phyloP scores from a whole-genome alignment of 1,139 yeast species.

The Yamadazyma aaseri region DNA sequence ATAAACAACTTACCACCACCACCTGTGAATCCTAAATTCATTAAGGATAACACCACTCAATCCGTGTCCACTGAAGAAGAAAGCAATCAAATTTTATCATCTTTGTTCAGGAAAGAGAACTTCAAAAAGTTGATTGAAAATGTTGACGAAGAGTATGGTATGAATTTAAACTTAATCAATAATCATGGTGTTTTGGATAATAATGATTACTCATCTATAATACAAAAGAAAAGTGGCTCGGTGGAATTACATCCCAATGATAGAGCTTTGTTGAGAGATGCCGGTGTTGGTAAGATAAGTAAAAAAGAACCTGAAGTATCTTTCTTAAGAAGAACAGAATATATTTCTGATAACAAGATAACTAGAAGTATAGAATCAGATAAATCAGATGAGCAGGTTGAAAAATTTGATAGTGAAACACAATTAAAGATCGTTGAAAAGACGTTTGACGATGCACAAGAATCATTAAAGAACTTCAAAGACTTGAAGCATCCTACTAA shows the following conservation, averaged over 20 bases:
- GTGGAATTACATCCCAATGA: conserved; percentile 72
- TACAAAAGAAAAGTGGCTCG: conserved; percentile 21
- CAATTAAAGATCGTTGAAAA: conserved; percentile 71
- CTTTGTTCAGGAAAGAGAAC: conserved; percentile 75
- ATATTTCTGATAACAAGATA: conserved; percentile 55
- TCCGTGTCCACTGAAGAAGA: conserved; percentile 43
- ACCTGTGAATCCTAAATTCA: conserved; percentile 82
- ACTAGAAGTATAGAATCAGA: conserved; percentile 17
- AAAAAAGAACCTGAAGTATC: conserved; percentile 67
- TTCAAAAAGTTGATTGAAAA: conserved; percentile 63
- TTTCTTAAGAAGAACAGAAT: conserved; percentile 91
- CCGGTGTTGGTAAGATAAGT: conserved; percentile 50
- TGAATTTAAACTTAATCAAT: conserved; percentile 72
- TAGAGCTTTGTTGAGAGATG: conserved; percentile 74
- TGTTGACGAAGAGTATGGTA: conserved; percentile 71
- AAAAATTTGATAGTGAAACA: conserved; percentile 53
- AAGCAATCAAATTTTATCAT: conserved; percentile 65
- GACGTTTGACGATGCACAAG: conserved; percentile 65
- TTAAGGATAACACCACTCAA: conserved; percentile 52
- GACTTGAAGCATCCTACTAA: conserved; percentile 73
- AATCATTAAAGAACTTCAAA: conserved; percentile 43
- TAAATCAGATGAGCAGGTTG: conserved; percentile 14
- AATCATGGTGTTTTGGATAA: conserved; percentile 70
- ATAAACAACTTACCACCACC: conserved; percentile 92
- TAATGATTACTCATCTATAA: conserved; percentile 50